These are phyloP conservation scores for Fomitopsis pinicola DNA, from an alignment of 1,284 basidiomycete genomes.

Conservation along the genomic window DNA sequence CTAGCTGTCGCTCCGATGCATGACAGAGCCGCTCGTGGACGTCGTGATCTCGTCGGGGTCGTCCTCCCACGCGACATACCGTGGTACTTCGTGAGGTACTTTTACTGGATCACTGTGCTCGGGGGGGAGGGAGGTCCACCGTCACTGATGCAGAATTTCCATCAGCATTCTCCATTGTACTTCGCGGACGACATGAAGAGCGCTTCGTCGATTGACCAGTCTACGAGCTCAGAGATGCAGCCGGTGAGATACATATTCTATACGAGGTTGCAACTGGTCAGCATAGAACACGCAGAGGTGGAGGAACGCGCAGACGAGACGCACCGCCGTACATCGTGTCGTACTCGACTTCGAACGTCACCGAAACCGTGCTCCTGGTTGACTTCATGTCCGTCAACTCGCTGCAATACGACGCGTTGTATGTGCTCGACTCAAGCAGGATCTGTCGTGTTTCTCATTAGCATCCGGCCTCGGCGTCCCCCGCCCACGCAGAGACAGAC, in stretches of 20 bases:
- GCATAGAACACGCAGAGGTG: background rate
- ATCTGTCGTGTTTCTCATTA: slow-evolving; percentile 8
- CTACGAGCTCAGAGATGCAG: slow-evolving; percentile 49
- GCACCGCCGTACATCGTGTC: slow-evolving; percentile 58
- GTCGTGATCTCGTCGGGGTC: slow-evolving; percentile 40
- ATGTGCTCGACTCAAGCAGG: slow-evolving; percentile 19
- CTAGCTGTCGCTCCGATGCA: slow-evolving; percentile 33
- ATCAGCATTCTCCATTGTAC: slow-evolving; percentile 30
- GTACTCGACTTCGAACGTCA: slow-evolving; percentile 63
- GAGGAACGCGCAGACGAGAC: slow-evolving; percentile 14
- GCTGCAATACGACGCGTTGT: slow-evolving; percentile 10
- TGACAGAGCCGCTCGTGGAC: slow-evolving; percentile 27
- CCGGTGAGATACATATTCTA: slow-evolving; percentile 74
- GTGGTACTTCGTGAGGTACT: slow-evolving; percentile 65
- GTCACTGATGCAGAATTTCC: slow-evolving; percentile 42
- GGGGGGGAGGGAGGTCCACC: slow-evolving; percentile 55
- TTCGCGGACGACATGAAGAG: slow-evolving; percentile 49
- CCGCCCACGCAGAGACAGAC: too few relatives aligned
- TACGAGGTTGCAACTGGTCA: slow-evolving; percentile 20
- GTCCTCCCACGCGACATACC: slow-evolving; percentile 44
- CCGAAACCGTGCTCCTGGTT: slow-evolving; percentile 43
- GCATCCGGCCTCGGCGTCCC: background rate
- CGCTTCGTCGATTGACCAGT: slow-evolving; percentile 63
- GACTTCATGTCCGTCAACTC: background rate
- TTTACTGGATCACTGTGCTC: slow-evolving; percentile 53